These are phyloP conservation scores for Geotrichum australiense DNA, from an alignment of 1,139 yeast species.

Conservation along the genomic window DNA sequence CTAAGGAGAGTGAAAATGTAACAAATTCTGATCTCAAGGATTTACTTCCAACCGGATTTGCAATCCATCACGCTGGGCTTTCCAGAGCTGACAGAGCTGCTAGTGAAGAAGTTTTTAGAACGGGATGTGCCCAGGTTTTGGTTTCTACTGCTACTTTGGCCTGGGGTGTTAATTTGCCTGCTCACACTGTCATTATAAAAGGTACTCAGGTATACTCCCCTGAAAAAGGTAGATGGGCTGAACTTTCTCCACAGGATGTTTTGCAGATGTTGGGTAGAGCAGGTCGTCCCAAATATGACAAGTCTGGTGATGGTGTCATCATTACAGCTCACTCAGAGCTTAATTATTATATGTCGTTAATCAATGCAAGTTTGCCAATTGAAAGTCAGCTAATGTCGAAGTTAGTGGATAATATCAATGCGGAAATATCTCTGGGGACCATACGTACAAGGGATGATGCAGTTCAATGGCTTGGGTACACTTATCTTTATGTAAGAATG, in stretches of 20 bases:
- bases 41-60: conserved; percentile 67
- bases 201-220: conserved; percentile 96
- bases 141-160: conserved; percentile 96
- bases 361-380: conserved; percentile 86
- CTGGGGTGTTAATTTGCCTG: conserved; percentile 98
- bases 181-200: conserved; percentile 90
- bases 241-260: conserved; percentile 87
- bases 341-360: conserved; percentile 78
- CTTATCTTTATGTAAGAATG: conserved; percentile 82
- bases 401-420: conserved; percentile 71
- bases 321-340: conserved; percentile 82
- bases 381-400: conserved; percentile 77
- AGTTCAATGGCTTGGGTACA: conserved; percentile 67
- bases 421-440: conserved; percentile 76
- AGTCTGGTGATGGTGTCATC: conserved; percentile 88
- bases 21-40: conserved; percentile 51
- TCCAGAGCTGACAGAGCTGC: conserved; percentile 63
- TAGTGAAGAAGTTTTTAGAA: conserved; percentile 83
- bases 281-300: conserved; percentile 92
- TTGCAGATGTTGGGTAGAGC: conserved; percentile 95
- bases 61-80: conserved; percentile 94
- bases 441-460: conserved; percentile 59
- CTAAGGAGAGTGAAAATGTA: conserved; percentile 54
- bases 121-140: conserved; percentile 71
- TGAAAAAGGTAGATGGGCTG: conserved; percentile 80